Percentiles rank a stretch among this genome's conserved stretches.
These are phyloP conservation scores for Teunomyces atbi DNA, from an alignment of 805 yeast genomes.

Conservation along the genomic window DNA sequence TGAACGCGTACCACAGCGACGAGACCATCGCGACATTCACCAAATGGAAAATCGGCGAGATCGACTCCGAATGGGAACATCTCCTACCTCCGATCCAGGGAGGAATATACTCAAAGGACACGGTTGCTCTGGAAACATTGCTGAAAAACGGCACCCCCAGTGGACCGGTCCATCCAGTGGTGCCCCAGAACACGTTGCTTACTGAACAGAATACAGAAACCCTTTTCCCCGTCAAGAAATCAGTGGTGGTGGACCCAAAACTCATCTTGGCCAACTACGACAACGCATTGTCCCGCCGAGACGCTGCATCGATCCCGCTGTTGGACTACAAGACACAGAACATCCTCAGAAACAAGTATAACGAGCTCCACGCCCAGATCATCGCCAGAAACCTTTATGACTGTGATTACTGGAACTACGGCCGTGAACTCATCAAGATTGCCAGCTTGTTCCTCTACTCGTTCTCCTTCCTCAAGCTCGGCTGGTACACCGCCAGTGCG, in stretches of 20 bases:
- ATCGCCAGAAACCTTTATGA: slow-evolving; percentile 61
- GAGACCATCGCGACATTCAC: slow-evolving; percentile 52
- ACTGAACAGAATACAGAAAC: slow-evolving; percentile 32
- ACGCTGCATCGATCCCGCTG: slow-evolving; percentile 56
- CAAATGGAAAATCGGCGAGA: slow-evolving; percentile 64
- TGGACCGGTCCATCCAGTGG: slow-evolving; percentile 46
- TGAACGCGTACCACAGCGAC: slow-evolving; percentile 75
- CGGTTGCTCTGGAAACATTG: not conserved
- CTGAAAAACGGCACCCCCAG: slow-evolving; percentile 38
- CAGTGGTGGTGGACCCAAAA: slow-evolving; percentile 3
- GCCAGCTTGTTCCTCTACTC: slow-evolving; percentile 50
- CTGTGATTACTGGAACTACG: slow-evolving; percentile 73
- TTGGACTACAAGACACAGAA: slow-evolving; percentile 69
- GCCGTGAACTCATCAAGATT: slow-evolving; percentile 66
- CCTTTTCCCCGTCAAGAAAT: slow-evolving; percentile 31
- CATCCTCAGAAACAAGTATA: slow-evolving; percentile 53
- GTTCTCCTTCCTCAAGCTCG: slow-evolving; percentile 45
- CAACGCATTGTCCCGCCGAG: slow-evolving; percentile 51
- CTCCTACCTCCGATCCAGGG: slow-evolving; percentile 89
- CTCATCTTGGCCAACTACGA: slow-evolving; percentile 57
- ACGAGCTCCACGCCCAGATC: slow-evolving; percentile 55
- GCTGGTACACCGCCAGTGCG: slow-evolving; percentile 57
- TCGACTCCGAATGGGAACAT: slow-evolving; percentile 67
- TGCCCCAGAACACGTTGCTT: slow-evolving; percentile 49
- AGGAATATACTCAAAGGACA: slow-evolving; percentile 37